These are phyloP conservation scores for Beta lomatogona DNA, from an alignment of 179 eudicot species.

Conservation along the genomic window DNA sequence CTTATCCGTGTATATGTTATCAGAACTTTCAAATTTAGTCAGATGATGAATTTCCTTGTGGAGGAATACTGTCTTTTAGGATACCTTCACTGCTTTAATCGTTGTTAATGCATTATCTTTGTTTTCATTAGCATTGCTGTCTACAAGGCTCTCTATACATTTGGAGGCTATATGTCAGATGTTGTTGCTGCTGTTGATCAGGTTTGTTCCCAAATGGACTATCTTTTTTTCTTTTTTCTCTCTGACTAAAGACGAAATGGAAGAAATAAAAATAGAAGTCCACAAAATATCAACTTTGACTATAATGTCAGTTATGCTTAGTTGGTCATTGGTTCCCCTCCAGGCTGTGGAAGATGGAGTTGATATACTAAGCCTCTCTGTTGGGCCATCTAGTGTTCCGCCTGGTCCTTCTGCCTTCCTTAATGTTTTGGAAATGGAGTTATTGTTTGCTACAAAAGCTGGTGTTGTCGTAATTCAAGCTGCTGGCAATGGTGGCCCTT, in stretches of 20 bases:
- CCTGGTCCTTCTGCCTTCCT: slow-evolving; percentile 67
- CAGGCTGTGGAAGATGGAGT: slow-evolving; percentile 87
- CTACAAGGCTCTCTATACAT: slow-evolving; percentile 55
- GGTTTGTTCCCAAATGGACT: slow-evolving; percentile 27
- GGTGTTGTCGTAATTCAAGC: slow-evolving; percentile 75
- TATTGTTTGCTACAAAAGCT: slow-evolving; percentile 69
- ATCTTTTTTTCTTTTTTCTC: too few species aligned
- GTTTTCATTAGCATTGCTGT: slow-evolving; percentile 44
- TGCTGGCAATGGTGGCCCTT: slow-evolving; percentile 77
- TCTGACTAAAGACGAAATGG: not conserved
- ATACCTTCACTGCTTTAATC: not conserved
- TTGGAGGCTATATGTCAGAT: slow-evolving; percentile 57
- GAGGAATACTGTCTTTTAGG: not conserved
- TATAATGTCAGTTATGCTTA: not conserved
- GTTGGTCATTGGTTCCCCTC: slow-evolving; percentile 6
- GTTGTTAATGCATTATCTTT: slow-evolving; percentile 12
- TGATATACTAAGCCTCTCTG: slow-evolving; percentile 71
- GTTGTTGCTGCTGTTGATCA: slow-evolving; percentile 60
- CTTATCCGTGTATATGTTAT: not conserved
- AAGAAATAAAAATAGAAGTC: not conserved
- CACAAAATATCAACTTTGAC: slow-evolving; percentile 1
- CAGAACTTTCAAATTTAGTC: not conserved
- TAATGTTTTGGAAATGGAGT: slow-evolving; percentile 60
- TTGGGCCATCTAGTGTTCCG: slow-evolving; percentile 71
- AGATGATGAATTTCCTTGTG: not conserved